Conservation (phyloP, 140 eudicot genomes). For the Ambrosia hybrid region DNA sequence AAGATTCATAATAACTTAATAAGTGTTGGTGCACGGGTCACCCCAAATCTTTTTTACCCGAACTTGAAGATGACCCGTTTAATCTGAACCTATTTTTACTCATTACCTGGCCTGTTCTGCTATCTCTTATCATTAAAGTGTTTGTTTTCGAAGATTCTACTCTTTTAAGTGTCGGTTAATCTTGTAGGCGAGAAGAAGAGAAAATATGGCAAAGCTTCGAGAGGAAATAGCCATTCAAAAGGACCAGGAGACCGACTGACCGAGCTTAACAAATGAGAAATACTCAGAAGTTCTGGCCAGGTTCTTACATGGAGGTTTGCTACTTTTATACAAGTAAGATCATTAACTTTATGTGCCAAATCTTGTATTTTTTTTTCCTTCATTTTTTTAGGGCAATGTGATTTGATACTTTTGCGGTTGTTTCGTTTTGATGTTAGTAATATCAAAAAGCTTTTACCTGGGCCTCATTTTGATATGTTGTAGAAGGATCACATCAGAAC, state of each 20-base stretch:
- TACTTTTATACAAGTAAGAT: too few species aligned
- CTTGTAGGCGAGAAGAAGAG: constrained; percentile 67
- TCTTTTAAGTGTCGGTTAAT: not conserved
- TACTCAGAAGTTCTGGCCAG: too few species aligned
- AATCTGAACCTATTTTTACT: not conserved
- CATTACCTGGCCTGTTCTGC: not conserved
- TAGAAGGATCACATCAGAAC: too few species aligned
- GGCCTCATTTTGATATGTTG: too few species aligned
- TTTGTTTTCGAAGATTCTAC: not conserved
- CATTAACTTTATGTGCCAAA: too few species aligned
- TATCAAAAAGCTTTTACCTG: too few species aligned
- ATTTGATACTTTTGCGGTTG: too few species aligned
- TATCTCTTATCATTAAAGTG: not conserved
- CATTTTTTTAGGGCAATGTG: too few species aligned
- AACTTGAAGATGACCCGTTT: not conserved
- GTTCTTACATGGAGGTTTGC: constrained; percentile 19
- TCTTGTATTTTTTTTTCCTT: too few species aligned
- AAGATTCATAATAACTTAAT: too few species aligned
- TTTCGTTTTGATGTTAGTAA: too few species aligned
- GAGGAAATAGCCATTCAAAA: constrained; percentile 94
- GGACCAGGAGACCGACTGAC: constrained; percentile 63
- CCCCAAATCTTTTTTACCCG: not conserved
- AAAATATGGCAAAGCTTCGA: constrained; percentile 83
- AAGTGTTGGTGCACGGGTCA: too few species aligned
- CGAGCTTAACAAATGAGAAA: constrained; percentile 60